Evolutionary conservation across 441 rosid genomes (phyloP).

Genomic region (Pelargonium fulgidum): DNA sequence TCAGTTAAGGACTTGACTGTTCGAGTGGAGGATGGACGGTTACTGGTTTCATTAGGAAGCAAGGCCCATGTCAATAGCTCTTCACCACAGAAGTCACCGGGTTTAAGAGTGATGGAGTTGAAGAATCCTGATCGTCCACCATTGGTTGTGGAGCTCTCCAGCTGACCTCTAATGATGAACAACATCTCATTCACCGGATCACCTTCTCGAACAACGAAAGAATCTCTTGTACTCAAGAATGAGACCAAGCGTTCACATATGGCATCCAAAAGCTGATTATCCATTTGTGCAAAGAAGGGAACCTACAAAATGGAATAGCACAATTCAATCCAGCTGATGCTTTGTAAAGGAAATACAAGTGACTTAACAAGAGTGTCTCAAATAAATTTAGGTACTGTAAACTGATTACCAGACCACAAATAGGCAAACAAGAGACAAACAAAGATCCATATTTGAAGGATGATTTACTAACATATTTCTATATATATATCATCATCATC

Average conservation of each 20-base stretch:
- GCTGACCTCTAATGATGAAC: slow-evolving; percentile 71
- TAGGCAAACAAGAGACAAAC: no score
- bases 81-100: slow-evolving; percentile 88
- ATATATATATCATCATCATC: no score
- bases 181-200: slow-evolving; percentile 84
- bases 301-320: slow-evolving; percentile 38
- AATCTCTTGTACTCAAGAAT: slow-evolving; percentile 64
- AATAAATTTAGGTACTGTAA: no score
- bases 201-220: slow-evolving; percentile 80
- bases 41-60: slow-evolving; percentile 64
- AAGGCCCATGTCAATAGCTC: slow-evolving; percentile 87
- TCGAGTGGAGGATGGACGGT: slow-evolving; percentile 81
- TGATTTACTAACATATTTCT: no score
- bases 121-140: slow-evolving; percentile 95
- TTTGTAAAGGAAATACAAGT: neutral
- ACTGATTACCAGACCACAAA: no score
- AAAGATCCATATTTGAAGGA: no score
- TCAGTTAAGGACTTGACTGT: slow-evolving; percentile 70
- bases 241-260: slow-evolving; percentile 77
- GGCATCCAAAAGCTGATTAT: slow-evolving; percentile 82
- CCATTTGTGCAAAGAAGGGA: slow-evolving; percentile 91
- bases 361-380: neutral
- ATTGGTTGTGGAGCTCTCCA: slow-evolving; percentile 90
- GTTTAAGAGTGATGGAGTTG: slow-evolving; percentile 58
- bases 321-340: neutral